These are phyloP conservation scores for Melanogaster broomeanus DNA, from an alignment of 768 basidiomycete genomes.

Conservation along the genomic window DNA sequence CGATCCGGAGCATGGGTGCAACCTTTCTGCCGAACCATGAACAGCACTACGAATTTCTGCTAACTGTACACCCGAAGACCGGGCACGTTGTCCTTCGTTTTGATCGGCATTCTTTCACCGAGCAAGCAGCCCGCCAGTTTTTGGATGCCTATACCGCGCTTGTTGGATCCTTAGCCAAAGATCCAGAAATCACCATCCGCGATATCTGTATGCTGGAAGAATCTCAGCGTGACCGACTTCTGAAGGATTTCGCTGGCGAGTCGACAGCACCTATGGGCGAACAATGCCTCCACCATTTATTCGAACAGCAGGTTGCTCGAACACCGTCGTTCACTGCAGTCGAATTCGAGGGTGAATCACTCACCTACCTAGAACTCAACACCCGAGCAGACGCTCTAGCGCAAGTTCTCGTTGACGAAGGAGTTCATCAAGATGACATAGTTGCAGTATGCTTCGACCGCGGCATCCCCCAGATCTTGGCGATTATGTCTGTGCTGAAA, in stretches of 20 bases:
- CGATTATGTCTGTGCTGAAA: slow-evolving; percentile 21
- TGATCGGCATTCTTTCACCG: slow-evolving; percentile 9
- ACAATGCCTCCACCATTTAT: slow-evolving; percentile 3
- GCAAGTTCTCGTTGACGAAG: slow-evolving; percentile 4
- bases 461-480: slow-evolving; percentile 15
- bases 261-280: neutral
- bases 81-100: slow-evolving; percentile 13
- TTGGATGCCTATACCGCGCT: slow-evolving; percentile 9
- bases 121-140: slow-evolving; percentile 12
- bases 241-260: slow-evolving; percentile 6
- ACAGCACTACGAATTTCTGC: slow-evolving; percentile 13
- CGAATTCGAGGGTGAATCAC: slow-evolving; percentile 17
- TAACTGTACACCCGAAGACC: slow-evolving; percentile 10
- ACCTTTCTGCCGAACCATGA: slow-evolving; percentile 9
- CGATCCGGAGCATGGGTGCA: neutral
- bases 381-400: slow-evolving; percentile 28
- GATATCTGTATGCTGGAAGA: slow-evolving; percentile 5
- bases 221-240: slow-evolving; percentile 4
- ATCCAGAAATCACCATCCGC: slow-evolving; percentile 5
- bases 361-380: slow-evolving; percentile 27
- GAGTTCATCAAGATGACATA: slow-evolving; percentile 8
- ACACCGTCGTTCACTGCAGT: slow-evolving; percentile 8
- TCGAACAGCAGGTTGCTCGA: slow-evolving; percentile 7
- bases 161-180: slow-evolving; percentile 3
- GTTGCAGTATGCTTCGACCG: slow-evolving; percentile 15